Percentiles rank a stretch among this genome's conserved stretches.
Conservation (phyloP, 2,329 filamentous ascomycete species). For the Botryosphaeria dothidea region DNA sequence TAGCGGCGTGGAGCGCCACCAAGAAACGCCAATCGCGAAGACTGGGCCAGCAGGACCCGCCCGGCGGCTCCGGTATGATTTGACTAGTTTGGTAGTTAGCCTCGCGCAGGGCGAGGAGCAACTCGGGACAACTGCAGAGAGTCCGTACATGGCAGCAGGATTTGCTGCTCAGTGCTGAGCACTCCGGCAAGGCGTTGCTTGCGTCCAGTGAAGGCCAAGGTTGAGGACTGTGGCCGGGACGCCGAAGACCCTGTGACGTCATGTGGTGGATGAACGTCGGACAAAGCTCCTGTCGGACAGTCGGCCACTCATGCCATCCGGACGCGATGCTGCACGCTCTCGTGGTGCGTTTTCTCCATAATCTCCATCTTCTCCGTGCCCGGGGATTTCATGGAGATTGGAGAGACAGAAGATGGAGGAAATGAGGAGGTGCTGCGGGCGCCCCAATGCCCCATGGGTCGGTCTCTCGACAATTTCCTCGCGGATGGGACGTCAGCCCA, state of each 20-base stretch:
- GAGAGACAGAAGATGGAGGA: conserved; percentile 16
- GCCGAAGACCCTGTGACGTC: conserved; percentile 3
- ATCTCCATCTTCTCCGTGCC: not conserved
- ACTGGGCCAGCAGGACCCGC: conserved; percentile 2
- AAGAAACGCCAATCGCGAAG: not conserved
- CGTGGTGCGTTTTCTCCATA: not conserved
- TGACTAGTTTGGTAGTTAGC: not conserved
- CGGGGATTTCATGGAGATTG: conserved; percentile 18
- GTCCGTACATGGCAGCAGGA: not conserved
- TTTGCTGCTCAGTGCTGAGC: not conserved
- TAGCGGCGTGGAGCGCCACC: not conserved
- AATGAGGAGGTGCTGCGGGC: conserved; percentile 18
- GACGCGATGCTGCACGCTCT: not conserved
- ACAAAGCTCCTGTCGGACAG: not conserved
- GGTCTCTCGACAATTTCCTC: conserved; percentile 13
- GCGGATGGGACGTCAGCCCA: conserved; percentile 10
- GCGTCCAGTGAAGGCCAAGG: no score
- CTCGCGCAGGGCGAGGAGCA: conserved; percentile 3
- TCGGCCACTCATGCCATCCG: not conserved
- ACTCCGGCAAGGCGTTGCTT: no score
- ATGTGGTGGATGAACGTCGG: not conserved
- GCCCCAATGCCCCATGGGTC: conserved; percentile 11
- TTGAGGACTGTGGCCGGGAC: no score
- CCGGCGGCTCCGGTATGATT: not conserved
- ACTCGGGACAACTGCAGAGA: not conserved